phyloP scores from a whole-genome alignment of 176 grass and related monocot species.

The Rhipidocladum racemiflorum region DNA sequence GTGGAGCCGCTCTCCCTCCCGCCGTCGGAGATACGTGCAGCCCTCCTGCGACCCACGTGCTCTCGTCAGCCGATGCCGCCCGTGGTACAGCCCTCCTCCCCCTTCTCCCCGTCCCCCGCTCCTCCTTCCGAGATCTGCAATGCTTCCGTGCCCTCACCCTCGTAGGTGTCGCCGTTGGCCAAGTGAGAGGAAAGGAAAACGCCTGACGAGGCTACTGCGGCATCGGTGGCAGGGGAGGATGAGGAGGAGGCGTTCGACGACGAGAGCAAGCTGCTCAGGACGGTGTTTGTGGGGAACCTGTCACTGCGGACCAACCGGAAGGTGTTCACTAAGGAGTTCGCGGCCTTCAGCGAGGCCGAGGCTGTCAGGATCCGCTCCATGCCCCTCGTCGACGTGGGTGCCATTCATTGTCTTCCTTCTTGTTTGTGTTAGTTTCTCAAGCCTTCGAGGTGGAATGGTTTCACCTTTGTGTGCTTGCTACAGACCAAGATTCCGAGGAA shows the following conservation, averaged over 20 bases:
- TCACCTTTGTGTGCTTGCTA: neutral
- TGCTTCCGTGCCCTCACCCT: too few species aligned
- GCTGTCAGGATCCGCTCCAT: constrained; percentile 87
- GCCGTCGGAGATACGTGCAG: too few species aligned
- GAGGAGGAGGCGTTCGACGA: constrained; percentile 69
- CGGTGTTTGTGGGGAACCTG: constrained; percentile 92
- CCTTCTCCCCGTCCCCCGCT: too few species aligned
- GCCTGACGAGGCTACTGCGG: constrained; percentile 35
- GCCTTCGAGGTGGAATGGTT: neutral
- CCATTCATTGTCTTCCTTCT: neutral
- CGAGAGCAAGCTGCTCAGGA: constrained; percentile 76
- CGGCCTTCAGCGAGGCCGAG: constrained; percentile 65
- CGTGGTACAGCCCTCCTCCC: too few species aligned
- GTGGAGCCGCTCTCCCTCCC: too few species aligned
- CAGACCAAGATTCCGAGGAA: constrained; percentile 82
- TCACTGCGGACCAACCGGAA: constrained; percentile 73
- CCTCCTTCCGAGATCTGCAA: too few species aligned
- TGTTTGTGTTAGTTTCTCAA: neutral
- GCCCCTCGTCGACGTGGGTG: constrained; percentile 78
- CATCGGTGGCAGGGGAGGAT: constrained; percentile 25
- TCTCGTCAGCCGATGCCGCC: too few species aligned
- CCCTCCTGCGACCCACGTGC: too few species aligned
- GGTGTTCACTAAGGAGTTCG: constrained; percentile 63
- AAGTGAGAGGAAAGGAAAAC: constrained; percentile 74
- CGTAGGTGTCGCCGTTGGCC: too few species aligned